Evolutionary conservation across 2,329 filamentous ascomycete genomes (phyloP).

Genomic region (Grosmannia clavigera): DNA sequence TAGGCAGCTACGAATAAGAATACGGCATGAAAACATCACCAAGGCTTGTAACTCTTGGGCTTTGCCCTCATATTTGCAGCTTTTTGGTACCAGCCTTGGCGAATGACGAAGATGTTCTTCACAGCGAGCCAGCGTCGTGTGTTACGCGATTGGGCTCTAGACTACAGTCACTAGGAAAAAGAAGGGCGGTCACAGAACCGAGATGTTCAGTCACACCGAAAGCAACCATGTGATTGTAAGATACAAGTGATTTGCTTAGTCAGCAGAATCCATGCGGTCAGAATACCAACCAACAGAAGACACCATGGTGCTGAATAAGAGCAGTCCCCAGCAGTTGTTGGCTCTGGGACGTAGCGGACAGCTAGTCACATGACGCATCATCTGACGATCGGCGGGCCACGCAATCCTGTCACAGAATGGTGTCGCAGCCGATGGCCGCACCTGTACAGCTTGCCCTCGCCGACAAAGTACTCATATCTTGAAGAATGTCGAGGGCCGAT

Average conservation of each 20-base stretch:
- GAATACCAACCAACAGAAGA: background rate
- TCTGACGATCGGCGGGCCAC: background rate
- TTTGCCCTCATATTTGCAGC: background rate
- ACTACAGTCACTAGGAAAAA: background rate
- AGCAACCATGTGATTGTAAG: background rate
- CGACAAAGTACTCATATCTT: background rate
- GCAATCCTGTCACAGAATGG: background rate
- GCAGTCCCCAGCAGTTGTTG: background rate
- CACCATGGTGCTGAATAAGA: background rate
- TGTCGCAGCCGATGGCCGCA: background rate
- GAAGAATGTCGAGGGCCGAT: background rate
- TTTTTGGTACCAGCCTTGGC: slow-evolving; percentile 3
- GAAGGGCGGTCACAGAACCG: background rate
- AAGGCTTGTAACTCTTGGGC: too few relatives aligned
- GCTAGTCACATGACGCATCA: background rate
- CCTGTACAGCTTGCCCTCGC: background rate
- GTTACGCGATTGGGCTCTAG: background rate
- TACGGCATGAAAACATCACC: too few relatives aligned
- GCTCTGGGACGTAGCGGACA: background rate
- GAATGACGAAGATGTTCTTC: background rate
- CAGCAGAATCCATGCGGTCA: background rate
- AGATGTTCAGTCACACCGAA: background rate
- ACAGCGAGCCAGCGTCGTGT: background rate
- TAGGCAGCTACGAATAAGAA: too few relatives aligned
- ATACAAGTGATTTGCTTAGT: background rate